Percentiles rank a stretch among this genome's conserved stretches.
These are phyloP conservation scores for Solanum clarkiae DNA, from an alignment of 257 asterid genomes.

Conservation along the genomic window DNA sequence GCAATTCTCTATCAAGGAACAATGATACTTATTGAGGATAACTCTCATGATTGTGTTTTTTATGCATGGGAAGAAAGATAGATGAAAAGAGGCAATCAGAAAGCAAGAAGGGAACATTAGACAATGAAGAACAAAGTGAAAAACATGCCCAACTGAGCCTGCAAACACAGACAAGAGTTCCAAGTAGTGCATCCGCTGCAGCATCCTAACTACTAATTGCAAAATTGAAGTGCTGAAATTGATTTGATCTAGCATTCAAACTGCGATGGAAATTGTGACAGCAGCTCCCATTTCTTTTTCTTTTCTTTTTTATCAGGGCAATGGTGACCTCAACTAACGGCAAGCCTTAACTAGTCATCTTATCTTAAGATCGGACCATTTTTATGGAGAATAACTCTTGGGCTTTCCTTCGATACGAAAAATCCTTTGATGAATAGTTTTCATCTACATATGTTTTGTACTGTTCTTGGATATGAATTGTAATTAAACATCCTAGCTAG, in stretches of 20 bases:
- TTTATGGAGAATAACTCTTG: background rate
- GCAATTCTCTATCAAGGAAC: background rate
- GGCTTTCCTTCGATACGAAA: background rate
- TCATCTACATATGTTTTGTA: background rate
- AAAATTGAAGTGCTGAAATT: background rate
- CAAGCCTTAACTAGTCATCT: background rate
- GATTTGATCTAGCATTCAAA: background rate
- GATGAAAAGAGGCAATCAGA: background rate
- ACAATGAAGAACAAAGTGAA: background rate
- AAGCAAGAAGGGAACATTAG: background rate
- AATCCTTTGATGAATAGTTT: background rate
- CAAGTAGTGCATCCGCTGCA: background rate
- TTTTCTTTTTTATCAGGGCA: background rate
- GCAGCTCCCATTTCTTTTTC: background rate
- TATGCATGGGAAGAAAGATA: background rate
- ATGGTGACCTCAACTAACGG: background rate
- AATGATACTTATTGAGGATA: background rate
- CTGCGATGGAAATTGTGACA: background rate
- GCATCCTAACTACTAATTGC: background rate
- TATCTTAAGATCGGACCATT: background rate
- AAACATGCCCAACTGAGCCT: background rate
- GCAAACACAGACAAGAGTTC: background rate
- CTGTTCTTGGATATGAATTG: background rate
- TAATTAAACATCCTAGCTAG: background rate
- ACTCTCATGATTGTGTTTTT: background rate